Percentiles rank a stretch among this genome's conserved stretches.
Evolutionary conservation across 2,329 filamentous ascomycete genomes (phyloP).

Genomic region (Arthrobotrys megalospora): DNA sequence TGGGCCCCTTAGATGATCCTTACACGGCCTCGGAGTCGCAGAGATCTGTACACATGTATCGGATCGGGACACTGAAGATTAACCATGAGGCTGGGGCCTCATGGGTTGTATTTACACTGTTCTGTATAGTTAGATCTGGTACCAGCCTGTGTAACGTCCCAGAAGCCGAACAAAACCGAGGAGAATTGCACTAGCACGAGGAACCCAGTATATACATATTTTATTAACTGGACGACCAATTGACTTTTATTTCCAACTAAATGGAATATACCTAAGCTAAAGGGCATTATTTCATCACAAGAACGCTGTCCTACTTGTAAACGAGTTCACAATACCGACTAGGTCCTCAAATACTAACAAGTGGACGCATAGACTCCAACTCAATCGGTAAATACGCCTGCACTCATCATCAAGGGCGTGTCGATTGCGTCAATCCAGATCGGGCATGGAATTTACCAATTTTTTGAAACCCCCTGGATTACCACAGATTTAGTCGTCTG

Average conservation of each 20-base stretch:
- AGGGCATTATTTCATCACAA: conserved; percentile 8
- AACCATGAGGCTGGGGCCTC: background rate
- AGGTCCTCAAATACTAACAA: background rate
- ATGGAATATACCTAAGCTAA: background rate
- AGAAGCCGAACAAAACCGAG: background rate
- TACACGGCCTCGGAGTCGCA: background rate
- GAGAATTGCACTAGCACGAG: background rate
- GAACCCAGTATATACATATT: background rate
- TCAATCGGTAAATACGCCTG: background rate
- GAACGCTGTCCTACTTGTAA: background rate
- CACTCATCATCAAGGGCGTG: conserved; percentile 15
- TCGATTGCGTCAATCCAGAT: conserved; percentile 39
- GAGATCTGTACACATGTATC: conserved; percentile 7
- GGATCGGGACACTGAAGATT: background rate
- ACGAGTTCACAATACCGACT: background rate
- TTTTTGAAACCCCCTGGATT: conserved; percentile 58
- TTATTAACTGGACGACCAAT: background rate
- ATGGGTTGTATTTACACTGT: background rate
- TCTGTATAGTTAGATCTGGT: background rate
- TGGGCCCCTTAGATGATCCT: conserved; percentile 13
- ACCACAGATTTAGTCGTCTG: conserved; percentile 2
- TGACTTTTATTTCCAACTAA: background rate
- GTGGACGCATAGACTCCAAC: background rate
- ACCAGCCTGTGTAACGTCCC: background rate
- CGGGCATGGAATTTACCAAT: conserved; percentile 60